These are phyloP conservation scores for Trametes sanguinea DNA, from an alignment of 768 basidiomycete species.

Conservation along the genomic window DNA sequence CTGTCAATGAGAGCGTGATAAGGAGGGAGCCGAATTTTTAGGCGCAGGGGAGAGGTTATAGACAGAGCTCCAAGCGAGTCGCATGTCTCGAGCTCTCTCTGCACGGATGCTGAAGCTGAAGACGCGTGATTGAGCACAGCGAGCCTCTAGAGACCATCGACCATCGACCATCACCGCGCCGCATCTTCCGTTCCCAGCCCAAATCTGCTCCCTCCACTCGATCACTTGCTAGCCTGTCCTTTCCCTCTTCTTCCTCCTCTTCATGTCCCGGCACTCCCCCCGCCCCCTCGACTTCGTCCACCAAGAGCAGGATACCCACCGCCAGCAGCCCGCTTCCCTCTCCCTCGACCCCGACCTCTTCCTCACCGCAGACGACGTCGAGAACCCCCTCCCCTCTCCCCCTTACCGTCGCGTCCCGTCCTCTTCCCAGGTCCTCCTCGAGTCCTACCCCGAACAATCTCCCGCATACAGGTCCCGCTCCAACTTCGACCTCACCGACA, in stretches of 20 bases:
- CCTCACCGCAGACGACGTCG: constrained; percentile 21
- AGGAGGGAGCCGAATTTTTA: neutral
- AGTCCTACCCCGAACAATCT: constrained; percentile 25
- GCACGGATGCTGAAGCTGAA: too few relatives aligned
- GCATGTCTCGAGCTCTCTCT: too few relatives aligned
- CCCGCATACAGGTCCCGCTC: constrained; percentile 30
- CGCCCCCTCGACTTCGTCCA: constrained; percentile 5
- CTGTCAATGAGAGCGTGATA: neutral
- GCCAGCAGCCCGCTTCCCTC: neutral
- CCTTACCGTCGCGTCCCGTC: constrained; percentile 40
- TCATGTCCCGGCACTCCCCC: constrained; percentile 6
- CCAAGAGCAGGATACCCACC: neutral
- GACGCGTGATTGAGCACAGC: too few relatives aligned
- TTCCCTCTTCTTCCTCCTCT: neutral
- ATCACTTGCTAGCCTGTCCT: neutral
- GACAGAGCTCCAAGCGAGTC: neutral
- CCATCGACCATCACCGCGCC: neutral
- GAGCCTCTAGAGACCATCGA: too few relatives aligned
- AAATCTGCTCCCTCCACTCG: neutral
- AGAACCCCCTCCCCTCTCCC: constrained; percentile 38
- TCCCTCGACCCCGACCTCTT: constrained; percentile 23
- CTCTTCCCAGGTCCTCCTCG: constrained; percentile 36
- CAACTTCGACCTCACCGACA: constrained; percentile 24
- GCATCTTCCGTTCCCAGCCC: neutral
- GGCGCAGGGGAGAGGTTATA: neutral